Base-by-base conservation (phyloP, 2,329 filamentous ascomycete genomes). In the Calonectria montana region DNA sequence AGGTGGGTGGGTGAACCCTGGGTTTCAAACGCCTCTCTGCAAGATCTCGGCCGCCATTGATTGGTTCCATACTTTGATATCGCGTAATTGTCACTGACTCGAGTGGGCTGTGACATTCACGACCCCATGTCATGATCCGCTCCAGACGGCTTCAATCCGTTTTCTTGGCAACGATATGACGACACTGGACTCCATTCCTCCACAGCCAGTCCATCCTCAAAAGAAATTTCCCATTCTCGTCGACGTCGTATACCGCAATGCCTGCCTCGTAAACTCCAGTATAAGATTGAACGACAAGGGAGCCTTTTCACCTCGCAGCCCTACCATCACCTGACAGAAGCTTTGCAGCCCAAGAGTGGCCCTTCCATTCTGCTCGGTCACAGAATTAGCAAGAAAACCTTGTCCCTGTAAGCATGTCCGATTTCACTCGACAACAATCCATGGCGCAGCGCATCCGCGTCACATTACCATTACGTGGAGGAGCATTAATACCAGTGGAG, bases 41-140 rank as follows among this genome's bases (percentile, higher is more conserved):
- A 39, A 59, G 53, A 59, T 59, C 31, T 35, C n/a, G 8, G 53
- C 53, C 53, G 31, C 53, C 2, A 12, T 59, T 59, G 35, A 59
- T 59, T 59, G 53, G 53, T 35, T 59, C 53, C 35, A 23, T 15
- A 39, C 53, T 39, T 59, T 59, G 35, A 59, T 59, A 59, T 59
- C 53, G 53, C 53, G 53, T 59, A 59, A 59, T 59, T 59, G 53
- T 18, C 31, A 59, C 53, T 59, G 31, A 59, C 53, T 59, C 53
- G 53, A 4, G 53, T 39, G 31, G 31, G 13, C 31, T 59, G 53
- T 18, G 25, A 9, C 53, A 59, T 16, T 41, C 7, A 39, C 31
- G 18, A 59, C 53, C 53, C 53, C 53, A 59, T 59, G 53, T 15
- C 8, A 23, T 59, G 53, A 59, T 59, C 53, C 53, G 53, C 53